Percentiles rank a stretch among this genome's conserved stretches.
These are phyloP conservation scores for Cyanodermella asteris DNA, from an alignment of 2,329 filamentous ascomycete species.

Conservation along the genomic window DNA sequence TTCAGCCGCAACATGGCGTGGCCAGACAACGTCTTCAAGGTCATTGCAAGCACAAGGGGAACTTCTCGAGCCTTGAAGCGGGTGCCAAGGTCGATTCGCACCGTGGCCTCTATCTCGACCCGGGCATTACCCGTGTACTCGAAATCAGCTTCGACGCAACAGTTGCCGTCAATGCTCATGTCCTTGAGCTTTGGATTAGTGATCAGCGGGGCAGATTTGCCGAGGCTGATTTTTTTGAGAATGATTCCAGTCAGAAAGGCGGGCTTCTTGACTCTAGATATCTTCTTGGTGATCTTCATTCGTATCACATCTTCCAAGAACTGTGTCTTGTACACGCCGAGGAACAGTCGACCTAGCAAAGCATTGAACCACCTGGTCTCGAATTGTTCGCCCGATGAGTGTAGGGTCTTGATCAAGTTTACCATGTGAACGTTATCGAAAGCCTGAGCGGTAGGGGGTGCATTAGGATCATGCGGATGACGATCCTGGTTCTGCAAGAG, in stretches of 20 bases:
- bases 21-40: constrained; percentile 66
- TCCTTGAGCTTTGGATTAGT: constrained; percentile 77
- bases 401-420: constrained; percentile 67
- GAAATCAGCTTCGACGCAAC: constrained; percentile 66
- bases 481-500: constrained; percentile 67
- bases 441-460: constrained; percentile 45
- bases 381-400: constrained; percentile 75
- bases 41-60: constrained; percentile 66
- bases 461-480: constrained; percentile 31
- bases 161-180: constrained; percentile 76
- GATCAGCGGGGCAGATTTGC: constrained; percentile 67
- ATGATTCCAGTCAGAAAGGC: constrained; percentile 68
- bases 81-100: constrained; percentile 69
- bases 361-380: constrained; percentile 91
- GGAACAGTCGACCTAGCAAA: constrained; percentile 66
- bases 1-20: constrained; percentile 75
- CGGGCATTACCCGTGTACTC: constrained; percentile 77
- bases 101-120: constrained; percentile 78
- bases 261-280: constrained; percentile 77
- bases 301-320: constrained; percentile 61
- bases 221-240: constrained; percentile 67
- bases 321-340: constrained; percentile 67
- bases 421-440: constrained; percentile 79
- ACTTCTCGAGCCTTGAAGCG: constrained; percentile 83
- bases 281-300: constrained; percentile 86